These are phyloP conservation scores for Beta lomatogona DNA, from an alignment of 179 eudicot species.

Conservation along the genomic window DNA sequence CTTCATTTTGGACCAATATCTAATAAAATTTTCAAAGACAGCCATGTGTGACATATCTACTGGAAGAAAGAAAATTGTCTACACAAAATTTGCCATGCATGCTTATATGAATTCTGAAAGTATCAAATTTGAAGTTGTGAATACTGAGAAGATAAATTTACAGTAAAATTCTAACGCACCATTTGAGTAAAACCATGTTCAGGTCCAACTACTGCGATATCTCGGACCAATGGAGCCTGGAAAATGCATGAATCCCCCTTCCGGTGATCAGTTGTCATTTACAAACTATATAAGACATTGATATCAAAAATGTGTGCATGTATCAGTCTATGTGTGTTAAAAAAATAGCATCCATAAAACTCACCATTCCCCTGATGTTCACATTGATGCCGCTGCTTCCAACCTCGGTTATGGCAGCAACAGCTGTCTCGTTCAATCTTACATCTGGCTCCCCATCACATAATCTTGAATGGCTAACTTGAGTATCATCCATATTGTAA, in stretches of 20 bases:
- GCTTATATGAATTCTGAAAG: not conserved
- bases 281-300: not conserved
- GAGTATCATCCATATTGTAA: constrained; percentile 38
- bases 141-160: not conserved
- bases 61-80: not conserved
- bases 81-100: not conserved
- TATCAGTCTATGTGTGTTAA: not conserved
- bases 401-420: constrained; percentile 33
- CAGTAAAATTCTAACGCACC: constrained; percentile 39
- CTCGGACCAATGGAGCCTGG: constrained; percentile 45
- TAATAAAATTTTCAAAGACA: no score
- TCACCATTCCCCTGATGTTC: constrained; percentile 43
- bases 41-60: no score
- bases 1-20: no score
- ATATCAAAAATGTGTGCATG: not conserved
- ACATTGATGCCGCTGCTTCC: constrained; percentile 35
- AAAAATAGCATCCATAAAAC: constrained; percentile 25
- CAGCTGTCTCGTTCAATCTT: constrained; percentile 27
- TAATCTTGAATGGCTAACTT: constrained; percentile 28
- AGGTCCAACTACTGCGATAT: constrained; percentile 36
- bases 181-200: constrained; percentile 51
- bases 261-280: not conserved
- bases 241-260: constrained; percentile 13
- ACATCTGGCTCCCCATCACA: constrained; percentile 30
- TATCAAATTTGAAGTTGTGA: not conserved